Base-by-base conservation (phyloP, 1,139 yeast species). In the Suhomyces panamericanus region DNA sequence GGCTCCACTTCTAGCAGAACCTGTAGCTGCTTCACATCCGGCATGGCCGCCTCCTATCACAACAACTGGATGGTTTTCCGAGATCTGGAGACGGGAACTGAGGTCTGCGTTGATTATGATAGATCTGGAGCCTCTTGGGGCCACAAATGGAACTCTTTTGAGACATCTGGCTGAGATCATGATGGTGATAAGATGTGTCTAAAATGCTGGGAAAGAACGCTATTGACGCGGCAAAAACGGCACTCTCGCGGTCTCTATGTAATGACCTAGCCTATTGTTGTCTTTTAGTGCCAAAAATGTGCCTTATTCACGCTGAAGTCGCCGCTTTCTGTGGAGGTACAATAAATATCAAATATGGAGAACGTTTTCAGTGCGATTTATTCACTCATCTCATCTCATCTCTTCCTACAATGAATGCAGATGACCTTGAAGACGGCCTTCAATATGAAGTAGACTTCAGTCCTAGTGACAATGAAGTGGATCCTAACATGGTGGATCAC, bases 21-120 rank as follows among this genome's bases (percentile, higher is more conserved):
- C 99, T 0, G 97, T 78, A 2, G 96, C 95, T 0, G 99, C 99
- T 64, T 95, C 99, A 56, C 96, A 86, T 3, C 99, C 99, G 32
- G 99, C 99, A 68, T 95, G 99, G 0, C 99, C 99, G 10, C 96
- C 99, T 3, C 99, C 99, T 20, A 95, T 81, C 3, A 95, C 93
- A 1, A 93, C 77, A 0, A 91, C 96, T 1, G 93, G 91, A 41
- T 52, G 59, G 27, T 32, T 36, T 10, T 37, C 34, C 10, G 59
- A 50, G 14, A 27, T 33, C 6, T 39, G 47, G 9, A 53, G 50
- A 27, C 35, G 42, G 10, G 43, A 27, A 2, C 36, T 26, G 8
- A 52, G 43, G n/a, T 50, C 55, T 4, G 49, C 44, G 12, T 39
- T 49, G 11, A 48, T 43, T 16, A 45, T 16, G 17, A 52, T 51